Evolutionary conservation across 2,329 filamentous ascomycete species (phyloP).

Genomic region (Cladosporium sp.): DNA sequence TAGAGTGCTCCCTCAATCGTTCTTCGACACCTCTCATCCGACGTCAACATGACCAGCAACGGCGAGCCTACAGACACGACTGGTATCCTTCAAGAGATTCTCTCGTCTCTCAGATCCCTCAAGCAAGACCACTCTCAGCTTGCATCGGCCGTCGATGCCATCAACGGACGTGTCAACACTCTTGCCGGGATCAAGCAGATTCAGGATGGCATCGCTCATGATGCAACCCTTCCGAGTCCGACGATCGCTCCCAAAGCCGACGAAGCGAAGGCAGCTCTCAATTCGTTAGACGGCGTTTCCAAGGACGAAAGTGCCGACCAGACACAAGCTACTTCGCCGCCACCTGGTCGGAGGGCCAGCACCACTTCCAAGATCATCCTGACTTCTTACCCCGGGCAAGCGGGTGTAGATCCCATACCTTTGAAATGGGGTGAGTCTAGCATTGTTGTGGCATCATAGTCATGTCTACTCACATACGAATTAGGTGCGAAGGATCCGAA

Average conservation of each 20-base stretch:
- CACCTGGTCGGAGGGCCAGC: constrained; percentile 33
- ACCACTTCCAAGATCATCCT: constrained; percentile 57
- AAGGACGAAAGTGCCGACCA: constrained; percentile 17
- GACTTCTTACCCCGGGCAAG: constrained; percentile 87
- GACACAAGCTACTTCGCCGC: constrained; percentile 17
- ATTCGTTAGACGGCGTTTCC: constrained; percentile 18
- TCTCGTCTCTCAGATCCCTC: constrained; percentile 49
- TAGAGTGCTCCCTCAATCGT: neutral
- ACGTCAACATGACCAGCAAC: constrained; percentile 7
- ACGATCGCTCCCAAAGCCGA: constrained; percentile 18
- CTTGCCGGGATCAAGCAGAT: constrained; percentile 54
- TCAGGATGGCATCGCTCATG: constrained; percentile 42
- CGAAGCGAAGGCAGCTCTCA: constrained; percentile 21
- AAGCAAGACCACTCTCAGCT: constrained; percentile 52
- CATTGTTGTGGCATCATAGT: neutral
- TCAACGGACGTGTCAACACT: constrained; percentile 57
- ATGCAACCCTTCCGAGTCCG: constrained; percentile 23
- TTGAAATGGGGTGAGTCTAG: constrained; percentile 63
- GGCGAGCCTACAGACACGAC: constrained; percentile 7
- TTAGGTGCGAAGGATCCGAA: constrained; percentile 60
- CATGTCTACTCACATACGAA: neutral
- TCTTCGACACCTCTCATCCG: neutral
- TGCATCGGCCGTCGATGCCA: constrained; percentile 51
- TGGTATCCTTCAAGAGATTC: constrained; percentile 47
- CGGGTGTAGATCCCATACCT: constrained; percentile 83